Evolutionary conservation across 805 yeast genomes (phyloP), one percentile per base, ranked within the genome.

Genomic region (Lipomyces sp.): DNA sequence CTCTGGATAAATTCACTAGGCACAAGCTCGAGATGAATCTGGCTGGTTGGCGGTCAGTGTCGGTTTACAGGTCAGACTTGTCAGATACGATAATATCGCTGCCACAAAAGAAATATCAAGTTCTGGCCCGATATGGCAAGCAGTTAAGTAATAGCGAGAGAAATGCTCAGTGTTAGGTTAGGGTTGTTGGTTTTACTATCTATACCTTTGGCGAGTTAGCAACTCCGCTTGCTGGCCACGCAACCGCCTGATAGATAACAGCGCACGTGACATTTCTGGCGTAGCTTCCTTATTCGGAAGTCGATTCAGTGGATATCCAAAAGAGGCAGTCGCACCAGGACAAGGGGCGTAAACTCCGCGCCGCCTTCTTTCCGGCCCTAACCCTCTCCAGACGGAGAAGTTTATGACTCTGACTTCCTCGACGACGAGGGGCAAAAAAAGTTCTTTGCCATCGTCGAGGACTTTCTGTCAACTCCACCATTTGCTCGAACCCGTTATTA

Each of bases 21-120:
- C 24, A 15, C 48, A 51, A 24, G 33, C n/a, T 29, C 55, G 55
- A 51, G 55, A 51, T 51, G 34, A n/a, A 11, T 51, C 55, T 18
- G 24, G n/a, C n/a, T 33, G 55, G 33, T 24, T n/a, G n/a, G 48
- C 18, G 29, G 48, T 42, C 48, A 0, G 48, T 42, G 48, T 15
- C 24, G 24, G 24, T 24, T 24, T 24, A 24, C 24, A 24, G 24
- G 24, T 24, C 24, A n/a, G 48, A 42, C 24, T 15, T n/a, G 18
- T 15, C 18, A 15, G 48, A 42, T 42, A 42, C 6, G 39, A 15
- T 11, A 42, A 42, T 42, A 42, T 42, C 18, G 48, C 2, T 0
- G 24, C 3, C 48, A 3, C 18, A 4, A 42, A 42, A 18, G n/a
- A 42, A 42, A 42, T 42, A 42, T 42, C 48, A 42, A 42, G 3